Conservation (phyloP, 495 filamentous ascomycete species). For the Talaromyces wortmannii region DNA sequence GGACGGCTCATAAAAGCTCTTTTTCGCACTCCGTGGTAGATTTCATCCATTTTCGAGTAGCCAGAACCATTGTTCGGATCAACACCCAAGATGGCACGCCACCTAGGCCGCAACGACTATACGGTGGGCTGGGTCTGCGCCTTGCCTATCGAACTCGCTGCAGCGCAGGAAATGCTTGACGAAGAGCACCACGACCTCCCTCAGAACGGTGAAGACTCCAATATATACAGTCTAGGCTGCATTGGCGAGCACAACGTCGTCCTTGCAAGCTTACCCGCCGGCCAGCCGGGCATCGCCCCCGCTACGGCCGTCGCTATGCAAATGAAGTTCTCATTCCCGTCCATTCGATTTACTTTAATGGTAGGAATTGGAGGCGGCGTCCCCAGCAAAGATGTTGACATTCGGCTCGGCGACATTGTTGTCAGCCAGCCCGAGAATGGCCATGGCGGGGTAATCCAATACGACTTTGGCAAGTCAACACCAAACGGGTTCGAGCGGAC, state of each 20-base stretch:
- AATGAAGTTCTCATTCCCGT: constrained; percentile 18
- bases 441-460: constrained; percentile 15
- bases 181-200: constrained; percentile 16
- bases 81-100: no score
- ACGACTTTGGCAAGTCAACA: constrained; percentile 11
- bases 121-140: constrained; percentile 42
- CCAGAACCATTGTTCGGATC: no score
- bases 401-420: constrained; percentile 20
- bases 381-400: constrained; percentile 15
- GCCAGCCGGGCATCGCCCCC: constrained; percentile 13
- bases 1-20: no score
- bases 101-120: constrained; percentile 30
- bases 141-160: constrained; percentile 23
- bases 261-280: constrained; percentile 14
- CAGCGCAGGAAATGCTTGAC: constrained; percentile 30
- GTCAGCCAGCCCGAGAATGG: constrained; percentile 11
- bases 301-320: constrained; percentile 19
- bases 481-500: constrained; percentile 3
- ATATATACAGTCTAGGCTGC: constrained; percentile 24
- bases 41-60: no score
- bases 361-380: constrained; percentile 34
- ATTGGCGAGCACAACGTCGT: constrained; percentile 31
- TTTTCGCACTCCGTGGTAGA: no score
- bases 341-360: constrained; percentile 23
- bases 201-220: constrained; percentile 9